Evolutionary conservation across 2,329 filamentous ascomycete genomes (phyloP).

Genomic region (Botrytis pseudocinerea): DNA sequence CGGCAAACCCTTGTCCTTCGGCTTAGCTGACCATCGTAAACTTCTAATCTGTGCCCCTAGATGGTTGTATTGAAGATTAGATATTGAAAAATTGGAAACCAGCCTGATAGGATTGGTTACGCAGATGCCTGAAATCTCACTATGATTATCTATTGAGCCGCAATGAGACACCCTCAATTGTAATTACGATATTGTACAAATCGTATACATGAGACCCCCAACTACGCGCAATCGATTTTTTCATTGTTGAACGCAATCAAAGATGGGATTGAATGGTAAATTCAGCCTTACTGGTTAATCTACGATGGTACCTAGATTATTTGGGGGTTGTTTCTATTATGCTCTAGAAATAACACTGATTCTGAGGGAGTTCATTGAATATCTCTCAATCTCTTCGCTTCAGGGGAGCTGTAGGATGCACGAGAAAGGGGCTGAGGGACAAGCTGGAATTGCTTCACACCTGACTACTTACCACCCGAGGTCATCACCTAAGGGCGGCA

Average conservation of each 20-base stretch:
- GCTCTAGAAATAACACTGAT: rapidly evolving
- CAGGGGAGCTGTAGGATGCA: background rate
- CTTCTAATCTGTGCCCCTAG: background rate
- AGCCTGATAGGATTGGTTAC: background rate
- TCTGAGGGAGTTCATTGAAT: no score
- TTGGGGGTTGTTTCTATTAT: no score
- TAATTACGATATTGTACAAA: background rate
- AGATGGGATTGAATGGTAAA: background rate
- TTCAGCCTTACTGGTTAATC: background rate
- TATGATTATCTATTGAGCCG: no score
- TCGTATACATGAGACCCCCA: background rate
- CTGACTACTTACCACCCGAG: background rate
- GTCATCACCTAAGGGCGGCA: background rate
- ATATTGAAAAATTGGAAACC: background rate
- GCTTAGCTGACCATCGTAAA: background rate
- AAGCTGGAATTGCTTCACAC: background rate
- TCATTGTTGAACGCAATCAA: background rate
- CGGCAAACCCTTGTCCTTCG: background rate
- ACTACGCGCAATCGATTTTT: background rate
- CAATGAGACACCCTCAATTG: background rate
- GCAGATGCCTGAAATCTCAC: slow-evolving; percentile 4
- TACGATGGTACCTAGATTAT: background rate
- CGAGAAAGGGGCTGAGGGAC: background rate
- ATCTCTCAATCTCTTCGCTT: background rate
- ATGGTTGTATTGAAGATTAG: background rate